These are phyloP conservation scores for Marasmius tenuissimus DNA, from an alignment of 1,284 basidiomycete species.

Conservation along the genomic window DNA sequence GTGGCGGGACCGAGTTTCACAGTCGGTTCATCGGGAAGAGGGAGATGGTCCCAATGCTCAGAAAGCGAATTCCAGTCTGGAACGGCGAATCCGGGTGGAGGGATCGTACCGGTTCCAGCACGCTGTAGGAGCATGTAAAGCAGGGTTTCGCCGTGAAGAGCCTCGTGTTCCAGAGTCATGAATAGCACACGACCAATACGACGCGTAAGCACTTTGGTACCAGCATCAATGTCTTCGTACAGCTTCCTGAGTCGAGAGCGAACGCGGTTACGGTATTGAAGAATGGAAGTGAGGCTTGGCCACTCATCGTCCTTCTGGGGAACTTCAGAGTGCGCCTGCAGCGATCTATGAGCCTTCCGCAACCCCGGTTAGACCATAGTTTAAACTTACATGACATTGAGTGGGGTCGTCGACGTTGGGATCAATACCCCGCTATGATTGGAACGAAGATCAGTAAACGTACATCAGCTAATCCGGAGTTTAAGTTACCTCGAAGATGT, in stretches of 20 bases:
- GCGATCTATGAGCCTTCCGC: background rate
- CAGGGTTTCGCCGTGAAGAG: slow-evolving; percentile 85
- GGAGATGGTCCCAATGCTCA: slow-evolving; percentile 60
- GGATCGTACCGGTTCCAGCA: slow-evolving; percentile 72
- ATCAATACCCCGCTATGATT: slow-evolving; percentile 86
- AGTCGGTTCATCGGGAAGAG: slow-evolving; percentile 39
- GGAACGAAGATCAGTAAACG: slow-evolving; percentile 12
- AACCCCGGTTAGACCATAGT: background rate
- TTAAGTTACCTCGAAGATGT: slow-evolving; percentile 73
- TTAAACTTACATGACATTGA: slow-evolving; percentile 69
- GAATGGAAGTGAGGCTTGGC: slow-evolving; percentile 76
- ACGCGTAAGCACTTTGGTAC: slow-evolving; percentile 58
- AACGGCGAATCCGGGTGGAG: slow-evolving; percentile 72
- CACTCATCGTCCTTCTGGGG: slow-evolving; percentile 82
- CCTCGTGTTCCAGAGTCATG: slow-evolving; percentile 91
- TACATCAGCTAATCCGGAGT: background rate
- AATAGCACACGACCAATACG: slow-evolving; percentile 79
- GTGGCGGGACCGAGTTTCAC: slow-evolving; percentile 62
- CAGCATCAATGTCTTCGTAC: slow-evolving; percentile 71
- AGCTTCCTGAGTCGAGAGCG: slow-evolving; percentile 69
- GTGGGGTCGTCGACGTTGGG: slow-evolving; percentile 90
- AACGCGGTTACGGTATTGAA: slow-evolving; percentile 79
- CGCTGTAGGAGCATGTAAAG: slow-evolving; percentile 93
- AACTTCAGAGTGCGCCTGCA: slow-evolving; percentile 86
- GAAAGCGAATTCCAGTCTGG: slow-evolving; percentile 80